Evolutionary conservation across 2,329 filamentous ascomycete species (phyloP).

Genomic region (Exophiala dermatitidis): DNA sequence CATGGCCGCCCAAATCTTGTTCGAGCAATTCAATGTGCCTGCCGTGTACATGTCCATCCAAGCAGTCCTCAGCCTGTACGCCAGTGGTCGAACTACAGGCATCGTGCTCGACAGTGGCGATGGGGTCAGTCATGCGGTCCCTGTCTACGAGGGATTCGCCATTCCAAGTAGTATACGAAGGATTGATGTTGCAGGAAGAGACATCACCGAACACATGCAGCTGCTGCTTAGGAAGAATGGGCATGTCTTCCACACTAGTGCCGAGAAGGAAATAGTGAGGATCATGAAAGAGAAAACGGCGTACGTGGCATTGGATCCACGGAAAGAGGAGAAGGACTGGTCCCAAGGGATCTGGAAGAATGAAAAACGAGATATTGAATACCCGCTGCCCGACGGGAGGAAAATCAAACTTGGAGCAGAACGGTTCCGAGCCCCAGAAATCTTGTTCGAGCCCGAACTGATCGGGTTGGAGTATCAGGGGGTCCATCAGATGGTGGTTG

Average conservation of each 20-base stretch:
- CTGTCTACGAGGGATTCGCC: conserved; percentile 95
- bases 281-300: conserved; percentile 93
- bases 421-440: conserved; percentile 91
- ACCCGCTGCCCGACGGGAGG: conserved; percentile 83
- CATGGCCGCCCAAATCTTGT: conserved; percentile 91
- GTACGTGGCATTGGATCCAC: conserved; percentile 84
- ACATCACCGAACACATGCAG: conserved; percentile 94
- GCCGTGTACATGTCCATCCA: conserved; percentile 96
- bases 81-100: conserved; percentile 89
- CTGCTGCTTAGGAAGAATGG: conserved; percentile 83
- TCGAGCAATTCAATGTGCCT: conserved; percentile 97
- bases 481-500: conserved; percentile 95
- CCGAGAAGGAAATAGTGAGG: conserved; percentile 97
- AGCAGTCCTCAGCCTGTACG: conserved; percentile 91
- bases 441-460: conserved; percentile 94
- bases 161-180: conserved; percentile 91
- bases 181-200: conserved; percentile 91
- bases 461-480: conserved; percentile 95
- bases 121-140: conserved; percentile 93
- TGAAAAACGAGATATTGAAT: conserved; percentile 75
- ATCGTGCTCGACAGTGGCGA: conserved; percentile 94
- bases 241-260: conserved; percentile 92
- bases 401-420: conserved; percentile 92
- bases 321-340: conserved; percentile 96
- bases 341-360: conserved; percentile 58